Evolutionary conservation across 2,329 filamentous ascomycete genomes (phyloP), one percentile per base, ranked within the genome.

Genomic region (Colletotrichum incanum): DNA sequence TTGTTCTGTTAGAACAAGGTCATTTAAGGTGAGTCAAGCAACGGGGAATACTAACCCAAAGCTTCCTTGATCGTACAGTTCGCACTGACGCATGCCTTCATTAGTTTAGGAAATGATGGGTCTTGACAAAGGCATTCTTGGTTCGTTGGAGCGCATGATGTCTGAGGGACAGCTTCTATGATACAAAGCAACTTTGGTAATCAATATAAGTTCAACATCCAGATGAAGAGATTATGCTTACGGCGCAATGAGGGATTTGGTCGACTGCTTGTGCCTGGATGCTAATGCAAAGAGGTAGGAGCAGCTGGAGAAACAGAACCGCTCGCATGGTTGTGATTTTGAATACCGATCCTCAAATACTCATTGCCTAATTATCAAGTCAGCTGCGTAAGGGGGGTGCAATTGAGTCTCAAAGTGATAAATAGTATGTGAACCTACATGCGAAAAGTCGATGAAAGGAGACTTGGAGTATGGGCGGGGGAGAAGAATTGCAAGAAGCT

Each of bases 111-210:
- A 5, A 37, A 50, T 39, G 59, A 23, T 3, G 20, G 14, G 3
- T 62, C 59, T 6, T 49, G 18, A 23, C 59, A 62, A 16, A 62
- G 45, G 31, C 59, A 62, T 18, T 28, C 20, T 26, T 62, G 59
- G 31, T 50, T 34, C 14, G 20, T 34, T 7, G 59, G 12, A 20
- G 59, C 12, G 45, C 59, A 50, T 26, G 43, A 0, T 16, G 43
- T 49, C 45, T 47, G 39, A 18, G 41, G 41, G 12, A 61, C 5
- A 3, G 26, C 41, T 7, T 41, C 23, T 1, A 43, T 14, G 12
- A 41, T 5, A 5, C 55, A 59, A 28, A 9, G 14, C 18, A 28
- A 9, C 55, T 59, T 23, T 12, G 20, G 5, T n/a, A 11, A 8
- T 47, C n/a, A 47, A 23, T 9, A n/a, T 8, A 23, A 47, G 9